Conservation (phyloP, 352 stramenopile genomes). For the Globisporangium cystogenes region DNA sequence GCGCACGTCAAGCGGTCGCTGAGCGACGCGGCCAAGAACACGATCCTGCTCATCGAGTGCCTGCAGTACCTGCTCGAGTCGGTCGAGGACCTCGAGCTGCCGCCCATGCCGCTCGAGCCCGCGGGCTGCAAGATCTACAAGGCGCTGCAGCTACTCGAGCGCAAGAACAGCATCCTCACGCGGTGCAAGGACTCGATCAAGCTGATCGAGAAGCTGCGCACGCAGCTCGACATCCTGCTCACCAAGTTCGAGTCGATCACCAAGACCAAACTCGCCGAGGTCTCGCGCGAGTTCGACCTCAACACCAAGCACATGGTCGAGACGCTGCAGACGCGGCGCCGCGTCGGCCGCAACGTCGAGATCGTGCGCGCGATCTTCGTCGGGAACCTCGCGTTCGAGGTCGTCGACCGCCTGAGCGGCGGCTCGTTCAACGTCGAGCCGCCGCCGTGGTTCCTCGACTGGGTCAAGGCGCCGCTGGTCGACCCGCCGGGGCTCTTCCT, state of each 20-base stretch:
- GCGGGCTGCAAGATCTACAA: conserved; percentile 88
- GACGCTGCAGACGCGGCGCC: conserved; percentile 50
- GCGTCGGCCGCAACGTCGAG: conserved; percentile 67
- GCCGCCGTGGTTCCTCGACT: conserved; percentile 77
- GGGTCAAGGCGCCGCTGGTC: conserved; percentile 64
- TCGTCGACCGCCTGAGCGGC: conserved; percentile 94
- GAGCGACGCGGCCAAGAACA: conserved; percentile 90
- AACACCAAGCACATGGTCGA: conserved; percentile 87
- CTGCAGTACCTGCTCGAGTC: conserved; percentile 95
- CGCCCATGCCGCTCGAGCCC: conserved; percentile 38
- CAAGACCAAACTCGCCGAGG: conserved; percentile 83
- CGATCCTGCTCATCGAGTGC: conserved; percentile 96
- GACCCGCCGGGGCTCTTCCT: conserved; percentile 64
- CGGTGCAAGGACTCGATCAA: conserved; percentile 95
- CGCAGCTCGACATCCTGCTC: conserved; percentile 90
- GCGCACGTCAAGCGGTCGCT: conserved; percentile 83
- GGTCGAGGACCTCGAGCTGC: conserved; percentile 85
- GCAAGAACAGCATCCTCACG: conserved; percentile 88
- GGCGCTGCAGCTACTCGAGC: conserved; percentile 84
- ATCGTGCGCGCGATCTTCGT: conserved; percentile 92
- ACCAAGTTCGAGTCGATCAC: conserved; percentile 89
- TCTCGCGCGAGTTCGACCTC: conserved; percentile 84
- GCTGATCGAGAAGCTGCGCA: conserved; percentile 88
- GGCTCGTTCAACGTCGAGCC: conserved; percentile 89
- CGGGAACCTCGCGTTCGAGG: conserved; percentile 91